Evolutionary conservation across 495 filamentous ascomycete species (phyloP).

Genomic region (Penicillium parvum): DNA sequence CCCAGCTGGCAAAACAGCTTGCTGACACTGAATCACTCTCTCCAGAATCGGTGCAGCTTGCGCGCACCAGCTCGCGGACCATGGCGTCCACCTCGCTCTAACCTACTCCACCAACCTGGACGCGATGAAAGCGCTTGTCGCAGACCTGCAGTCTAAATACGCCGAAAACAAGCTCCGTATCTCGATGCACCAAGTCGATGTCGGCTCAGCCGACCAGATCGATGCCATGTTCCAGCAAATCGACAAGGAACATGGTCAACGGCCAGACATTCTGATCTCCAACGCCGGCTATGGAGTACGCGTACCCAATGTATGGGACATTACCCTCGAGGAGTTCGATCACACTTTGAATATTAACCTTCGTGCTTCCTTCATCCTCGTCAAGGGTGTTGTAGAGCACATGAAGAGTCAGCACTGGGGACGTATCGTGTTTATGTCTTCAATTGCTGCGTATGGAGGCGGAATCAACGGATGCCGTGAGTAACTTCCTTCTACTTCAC

Average conservation of each 20-base stretch:
- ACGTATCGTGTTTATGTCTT: conserved; percentile 63
- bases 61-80: conserved; percentile 49
- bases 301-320: conserved; percentile 47
- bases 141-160: conserved; percentile 32
- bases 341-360: conserved; percentile 62
- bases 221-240: conserved; percentile 50
- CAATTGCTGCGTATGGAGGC: conserved; percentile 61
- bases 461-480: conserved; percentile 63
- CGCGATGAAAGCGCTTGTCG: conserved; percentile 41
- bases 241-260: conserved; percentile 45
- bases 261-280: conserved; percentile 60
- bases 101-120: conserved; percentile 54
- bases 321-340: conserved; percentile 60
- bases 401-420: conserved; percentile 64
- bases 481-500: conserved; percentile 11
- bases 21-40: background rate
- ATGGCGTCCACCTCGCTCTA: conserved; percentile 55
- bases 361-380: conserved; percentile 59
- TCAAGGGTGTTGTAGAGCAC: conserved; percentile 58
- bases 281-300: conserved; percentile 54
- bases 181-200: conserved; percentile 54
- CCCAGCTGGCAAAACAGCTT: background rate
- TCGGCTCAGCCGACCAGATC: conserved; percentile 48
- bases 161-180: conserved; percentile 38
- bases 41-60: conserved; percentile 58